Evolutionary conservation across 306 rosid genomes (phyloP).

Genomic region (Fagus crenata): DNA sequence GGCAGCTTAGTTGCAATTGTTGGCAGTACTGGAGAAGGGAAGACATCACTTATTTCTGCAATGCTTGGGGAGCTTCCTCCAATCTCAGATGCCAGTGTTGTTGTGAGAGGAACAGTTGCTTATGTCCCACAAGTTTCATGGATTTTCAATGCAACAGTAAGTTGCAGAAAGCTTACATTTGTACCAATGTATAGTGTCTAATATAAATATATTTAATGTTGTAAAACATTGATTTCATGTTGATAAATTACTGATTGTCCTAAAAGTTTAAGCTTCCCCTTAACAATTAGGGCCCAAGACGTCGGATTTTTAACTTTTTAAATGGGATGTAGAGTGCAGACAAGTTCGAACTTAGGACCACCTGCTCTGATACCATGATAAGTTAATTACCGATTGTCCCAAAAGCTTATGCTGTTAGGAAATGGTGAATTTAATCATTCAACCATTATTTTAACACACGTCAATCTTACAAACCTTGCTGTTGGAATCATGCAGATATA

Average conservation of each 20-base stretch:
- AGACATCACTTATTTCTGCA: conserved; percentile 56
- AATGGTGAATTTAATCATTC: too few relatives aligned
- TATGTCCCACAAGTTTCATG: conserved; percentile 97
- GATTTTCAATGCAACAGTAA: conserved; percentile 93
- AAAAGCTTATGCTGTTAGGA: too few relatives aligned
- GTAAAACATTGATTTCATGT: not conserved
- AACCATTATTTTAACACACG: too few relatives aligned
- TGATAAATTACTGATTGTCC: too few relatives aligned
- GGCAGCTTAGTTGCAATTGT: conserved; percentile 63
- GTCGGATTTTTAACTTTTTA: too few relatives aligned
- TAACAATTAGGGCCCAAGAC: too few relatives aligned
- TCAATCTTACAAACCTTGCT: conserved; percentile 1
- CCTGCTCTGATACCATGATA: too few relatives aligned
- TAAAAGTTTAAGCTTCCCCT: too few relatives aligned
- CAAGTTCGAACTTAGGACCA: too few relatives aligned
- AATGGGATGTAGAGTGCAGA: too few relatives aligned
- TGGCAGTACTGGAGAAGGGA: conserved; percentile 65
- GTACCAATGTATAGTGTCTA: not conserved
- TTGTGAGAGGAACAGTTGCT: conserved; percentile 67
- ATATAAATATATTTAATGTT: not conserved
- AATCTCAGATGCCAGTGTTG: conserved; percentile 40
- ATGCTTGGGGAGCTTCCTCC: conserved; percentile 64
- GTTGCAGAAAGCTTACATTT: conserved; percentile 29
- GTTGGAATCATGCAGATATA: not conserved
- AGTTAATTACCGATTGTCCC: too few relatives aligned